These are phyloP conservation scores for Rhizopogon sp. DNA, from an alignment of 768 basidiomycete species.

Conservation along the genomic window DNA sequence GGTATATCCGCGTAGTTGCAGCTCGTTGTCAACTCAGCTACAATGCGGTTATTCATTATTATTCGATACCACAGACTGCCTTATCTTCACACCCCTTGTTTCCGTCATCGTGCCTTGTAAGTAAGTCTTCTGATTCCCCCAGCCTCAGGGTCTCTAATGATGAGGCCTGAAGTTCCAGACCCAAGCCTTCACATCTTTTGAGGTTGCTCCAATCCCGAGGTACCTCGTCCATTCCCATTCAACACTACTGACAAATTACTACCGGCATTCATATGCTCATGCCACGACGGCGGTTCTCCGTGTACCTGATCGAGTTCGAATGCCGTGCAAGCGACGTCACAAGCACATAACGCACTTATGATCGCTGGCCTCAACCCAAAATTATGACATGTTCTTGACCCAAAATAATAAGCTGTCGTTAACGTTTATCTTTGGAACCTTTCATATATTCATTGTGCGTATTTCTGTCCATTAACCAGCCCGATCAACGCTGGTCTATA, in stretches of 20 bases:
- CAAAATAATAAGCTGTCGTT: slow-evolving; percentile 27
- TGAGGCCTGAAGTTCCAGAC: too few species aligned
- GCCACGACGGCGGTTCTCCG: slow-evolving; percentile 1
- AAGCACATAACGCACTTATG: neutral
- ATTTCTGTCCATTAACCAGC: slow-evolving; percentile 22
- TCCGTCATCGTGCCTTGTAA: slow-evolving; percentile 2
- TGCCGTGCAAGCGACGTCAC: slow-evolving; percentile 20
- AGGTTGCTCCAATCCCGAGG: too few species aligned
- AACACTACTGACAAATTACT: slow-evolving; percentile 1
- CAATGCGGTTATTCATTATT: neutral
- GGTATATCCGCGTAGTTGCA: neutral
- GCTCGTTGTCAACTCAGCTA: neutral
- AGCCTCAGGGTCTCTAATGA: neutral
- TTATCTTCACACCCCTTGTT: slow-evolving; percentile 8
- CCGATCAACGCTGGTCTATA: neutral
- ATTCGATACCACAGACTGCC: neutral
- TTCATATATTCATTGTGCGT: slow-evolving; percentile 6
- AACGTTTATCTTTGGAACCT: slow-evolving; percentile 2
- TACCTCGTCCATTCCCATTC: too few species aligned
- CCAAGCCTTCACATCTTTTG: too few species aligned
- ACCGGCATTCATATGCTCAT: slow-evolving; percentile 10
- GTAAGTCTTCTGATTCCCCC: slow-evolving; percentile 13
- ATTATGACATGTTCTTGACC: slow-evolving; percentile 17
- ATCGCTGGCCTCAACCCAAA: slow-evolving; percentile 15
- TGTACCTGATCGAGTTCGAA: slow-evolving; percentile 24